Conservation (phyloP, 352 stramenopile genomes). For the Blastocystis sp. region DNA sequence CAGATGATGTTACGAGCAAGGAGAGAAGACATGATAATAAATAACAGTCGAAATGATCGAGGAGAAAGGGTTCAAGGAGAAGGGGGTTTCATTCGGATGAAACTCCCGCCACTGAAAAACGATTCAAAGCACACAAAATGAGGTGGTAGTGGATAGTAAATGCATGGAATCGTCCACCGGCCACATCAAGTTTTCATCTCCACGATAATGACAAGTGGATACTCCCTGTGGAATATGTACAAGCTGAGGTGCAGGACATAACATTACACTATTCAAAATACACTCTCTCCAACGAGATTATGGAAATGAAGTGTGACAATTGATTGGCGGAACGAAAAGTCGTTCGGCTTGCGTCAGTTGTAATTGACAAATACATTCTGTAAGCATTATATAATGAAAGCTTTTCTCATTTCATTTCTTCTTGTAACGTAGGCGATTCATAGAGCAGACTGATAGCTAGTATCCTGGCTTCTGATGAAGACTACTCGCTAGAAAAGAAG, state of each 20-base stretch:
- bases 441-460: neutral
- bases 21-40: constrained; percentile 13
- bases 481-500: constrained; percentile 52
- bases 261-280: too few species aligned
- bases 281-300: too few species aligned
- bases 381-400: constrained; percentile 11
- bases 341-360: constrained; percentile 4
- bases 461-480: constrained; percentile 37
- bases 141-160: neutral
- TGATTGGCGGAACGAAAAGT: neutral
- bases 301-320: neutral
- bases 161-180: too few species aligned
- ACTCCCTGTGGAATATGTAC: too few species aligned
- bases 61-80: neutral
- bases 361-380: neutral
- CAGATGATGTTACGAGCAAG: neutral
- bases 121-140: too few species aligned
- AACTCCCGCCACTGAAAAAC: neutral
- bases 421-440: neutral
- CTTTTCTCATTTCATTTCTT: neutral
- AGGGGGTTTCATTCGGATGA: neutral
- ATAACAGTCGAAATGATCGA: constrained; percentile 6
- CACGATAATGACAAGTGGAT: too few species aligned
- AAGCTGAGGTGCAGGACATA: too few species aligned
- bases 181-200: too few species aligned